phyloP scores from a whole-genome alignment of 768 basidiomycete genomes.

The Agaricus subrufescens region DNA sequence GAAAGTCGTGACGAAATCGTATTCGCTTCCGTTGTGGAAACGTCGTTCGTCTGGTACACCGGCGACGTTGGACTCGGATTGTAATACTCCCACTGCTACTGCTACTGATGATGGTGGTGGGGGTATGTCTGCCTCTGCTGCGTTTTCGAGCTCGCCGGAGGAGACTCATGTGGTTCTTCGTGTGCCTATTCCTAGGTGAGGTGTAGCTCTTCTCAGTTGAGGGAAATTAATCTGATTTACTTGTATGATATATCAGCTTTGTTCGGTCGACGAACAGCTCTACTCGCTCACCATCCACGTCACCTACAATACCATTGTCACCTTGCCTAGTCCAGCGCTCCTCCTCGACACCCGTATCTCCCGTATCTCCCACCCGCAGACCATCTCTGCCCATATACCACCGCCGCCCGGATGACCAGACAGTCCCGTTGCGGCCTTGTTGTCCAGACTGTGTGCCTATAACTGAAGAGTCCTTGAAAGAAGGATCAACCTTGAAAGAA shows the following conservation, averaged over 20 bases:
- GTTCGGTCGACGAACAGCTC: slow-evolving; percentile 18
- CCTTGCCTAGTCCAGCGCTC: slow-evolving; percentile 53
- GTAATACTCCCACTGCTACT: no score
- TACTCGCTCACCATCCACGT: slow-evolving; percentile 26
- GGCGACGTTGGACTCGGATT: background rate
- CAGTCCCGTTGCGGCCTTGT: slow-evolving; percentile 68
- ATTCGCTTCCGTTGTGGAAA: slow-evolving; percentile 63
- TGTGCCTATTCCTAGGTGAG: slow-evolving; percentile 57
- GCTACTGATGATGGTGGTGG: slow-evolving; percentile 5
- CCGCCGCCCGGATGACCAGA: slow-evolving; percentile 32
- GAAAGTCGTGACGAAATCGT: slow-evolving; percentile 57
- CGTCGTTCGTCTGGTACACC: background rate
- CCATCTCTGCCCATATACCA: slow-evolving; percentile 32
- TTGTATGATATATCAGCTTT: background rate
- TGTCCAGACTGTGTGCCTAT: slow-evolving; percentile 57
- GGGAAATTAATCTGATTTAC: no score
- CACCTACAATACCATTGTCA: slow-evolving; percentile 29
- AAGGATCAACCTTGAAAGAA: slow-evolving; percentile 59
- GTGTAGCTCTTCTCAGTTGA: no score
- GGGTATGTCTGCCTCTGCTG: slow-evolving; percentile 4
- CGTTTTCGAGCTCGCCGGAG: slow-evolving; percentile 18
- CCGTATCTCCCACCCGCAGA: slow-evolving; percentile 18
- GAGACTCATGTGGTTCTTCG: slow-evolving; percentile 50
- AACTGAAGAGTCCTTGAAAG: slow-evolving; percentile 50
- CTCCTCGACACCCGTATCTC: slow-evolving; percentile 17